A percentile compares a stretch with the other conserved stretches of the same genome.
phyloP scores from a whole-genome alignment of 1,284 basidiomycete species.

The Polyporus tsugae region DNA sequence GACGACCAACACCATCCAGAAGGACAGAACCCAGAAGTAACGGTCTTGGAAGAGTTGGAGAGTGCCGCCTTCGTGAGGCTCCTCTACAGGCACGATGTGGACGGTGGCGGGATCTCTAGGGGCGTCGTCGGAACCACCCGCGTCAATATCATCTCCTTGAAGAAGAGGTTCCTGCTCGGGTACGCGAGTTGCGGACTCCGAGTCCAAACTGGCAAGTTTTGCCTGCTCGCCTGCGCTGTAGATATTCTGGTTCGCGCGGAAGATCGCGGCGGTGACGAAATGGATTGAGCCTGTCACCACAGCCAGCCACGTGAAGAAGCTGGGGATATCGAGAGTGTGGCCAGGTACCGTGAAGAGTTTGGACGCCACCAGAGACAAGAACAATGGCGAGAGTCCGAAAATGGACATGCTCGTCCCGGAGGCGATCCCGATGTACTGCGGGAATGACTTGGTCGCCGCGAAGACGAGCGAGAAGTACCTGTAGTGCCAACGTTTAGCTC shows the following conservation, averaged over 20 bases:
- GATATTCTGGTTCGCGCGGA: conserved; percentile 30
- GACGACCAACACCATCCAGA: conserved; percentile 57
- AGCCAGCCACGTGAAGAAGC: conserved; percentile 66
- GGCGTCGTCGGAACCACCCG: conserved; percentile 44
- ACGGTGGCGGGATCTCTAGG: conserved; percentile 43
- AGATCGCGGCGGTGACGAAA: conserved; percentile 52
- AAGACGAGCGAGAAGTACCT: conserved; percentile 83
- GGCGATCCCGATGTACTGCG: conserved; percentile 67
- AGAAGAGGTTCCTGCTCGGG: conserved; percentile 26
- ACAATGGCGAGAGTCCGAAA: conserved; percentile 79
- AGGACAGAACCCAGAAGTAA: conserved; percentile 65
- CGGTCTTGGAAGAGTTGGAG: conserved; percentile 59
- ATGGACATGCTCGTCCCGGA: conserved; percentile 73
- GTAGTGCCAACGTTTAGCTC: conserved; percentile 12
- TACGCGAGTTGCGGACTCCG: background rate
- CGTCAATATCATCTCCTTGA: background rate
- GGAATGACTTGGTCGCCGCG: conserved; percentile 75
- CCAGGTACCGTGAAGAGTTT: conserved; percentile 59
- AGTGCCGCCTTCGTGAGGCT: conserved; percentile 45
- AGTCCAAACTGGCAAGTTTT: background rate
- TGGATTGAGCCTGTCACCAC: conserved; percentile 61
- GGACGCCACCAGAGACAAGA: conserved; percentile 72
- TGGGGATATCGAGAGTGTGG: conserved; percentile 61
- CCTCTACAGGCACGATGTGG: conserved; percentile 37
- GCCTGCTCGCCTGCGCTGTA: background rate